Conservation (phyloP, 768 basidiomycete species). For the Lactarius pseudohatsudake region DNA sequence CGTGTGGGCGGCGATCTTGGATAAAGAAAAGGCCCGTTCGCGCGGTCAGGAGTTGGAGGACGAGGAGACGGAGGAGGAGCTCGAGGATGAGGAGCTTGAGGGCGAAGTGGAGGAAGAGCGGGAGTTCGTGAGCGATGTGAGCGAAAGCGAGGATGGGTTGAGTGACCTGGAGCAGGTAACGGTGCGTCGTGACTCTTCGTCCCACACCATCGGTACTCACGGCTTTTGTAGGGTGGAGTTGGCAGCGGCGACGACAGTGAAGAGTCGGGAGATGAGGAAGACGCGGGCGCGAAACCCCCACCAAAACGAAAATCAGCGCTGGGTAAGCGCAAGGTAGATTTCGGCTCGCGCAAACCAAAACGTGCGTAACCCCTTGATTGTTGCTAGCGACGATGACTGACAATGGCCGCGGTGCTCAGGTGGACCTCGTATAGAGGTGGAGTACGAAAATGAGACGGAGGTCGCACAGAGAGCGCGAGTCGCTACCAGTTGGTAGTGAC, state of each 20-base stretch:
- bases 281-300: slow-evolving; percentile 6
- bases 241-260: slow-evolving; percentile 11
- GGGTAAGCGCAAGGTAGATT: slow-evolving; percentile 22
- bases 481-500: slow-evolving; percentile 19
- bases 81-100: slow-evolving; percentile 48
- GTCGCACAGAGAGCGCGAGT: slow-evolving; percentile 13
- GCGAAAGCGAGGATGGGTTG: slow-evolving; percentile 60
- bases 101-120: slow-evolving; percentile 55
- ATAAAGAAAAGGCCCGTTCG: slow-evolving; percentile 63
- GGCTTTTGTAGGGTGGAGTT: slow-evolving; percentile 8
- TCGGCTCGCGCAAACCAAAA: slow-evolving; percentile 23
- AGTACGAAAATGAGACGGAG: slow-evolving; percentile 25
- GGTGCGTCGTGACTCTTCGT: slow-evolving; percentile 43
- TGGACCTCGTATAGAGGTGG: slow-evolving; percentile 25
- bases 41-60: slow-evolving; percentile 42
- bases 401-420: slow-evolving; percentile 9
- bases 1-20: slow-evolving; percentile 91
- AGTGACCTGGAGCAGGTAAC: slow-evolving; percentile 69
- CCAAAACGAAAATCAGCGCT: slow-evolving; percentile 17
- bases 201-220: background rate
- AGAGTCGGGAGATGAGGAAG: slow-evolving; percentile 15
- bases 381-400: background rate
- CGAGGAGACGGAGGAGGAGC: slow-evolving; percentile 42
- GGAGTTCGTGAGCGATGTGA: slow-evolving; percentile 76
- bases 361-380: slow-evolving; percentile 8